phyloP scores from a whole-genome alignment of 176 grass and related monocot species.

The Zizania latifolia region DNA sequence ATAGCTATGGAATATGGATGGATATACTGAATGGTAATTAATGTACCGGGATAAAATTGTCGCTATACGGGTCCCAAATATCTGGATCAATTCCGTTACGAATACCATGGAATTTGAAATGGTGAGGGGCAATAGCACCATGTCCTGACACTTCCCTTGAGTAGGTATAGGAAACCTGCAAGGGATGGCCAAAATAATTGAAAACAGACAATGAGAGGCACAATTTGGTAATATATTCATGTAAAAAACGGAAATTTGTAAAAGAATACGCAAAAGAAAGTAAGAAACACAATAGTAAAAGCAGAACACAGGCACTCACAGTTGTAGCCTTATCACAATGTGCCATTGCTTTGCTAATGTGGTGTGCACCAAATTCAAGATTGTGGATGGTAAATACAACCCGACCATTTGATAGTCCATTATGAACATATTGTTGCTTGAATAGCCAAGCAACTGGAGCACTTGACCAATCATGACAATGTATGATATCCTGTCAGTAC shows the following conservation, averaged over 20 bases:
- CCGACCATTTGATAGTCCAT: constrained; percentile 59
- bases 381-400: constrained; percentile 97
- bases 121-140: constrained; percentile 79
- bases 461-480: constrained; percentile 98
- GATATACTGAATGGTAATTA: not conserved
- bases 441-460: constrained; percentile 90
- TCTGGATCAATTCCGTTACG: constrained; percentile 74
- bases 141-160: constrained; percentile 82
- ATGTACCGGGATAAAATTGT: constrained; percentile 54
- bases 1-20: not conserved
- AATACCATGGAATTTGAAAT: constrained; percentile 69
- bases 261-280: not conserved
- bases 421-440: constrained; percentile 72
- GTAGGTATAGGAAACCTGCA: constrained; percentile 83
- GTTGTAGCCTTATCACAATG: constrained; percentile 87
- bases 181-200: constrained; percentile 5
- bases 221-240: not conserved
- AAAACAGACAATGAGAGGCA: constrained; percentile 12
- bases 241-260: not conserved
- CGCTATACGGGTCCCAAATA: constrained; percentile 71
- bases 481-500: constrained; percentile 80
- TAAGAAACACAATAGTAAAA: constrained; percentile 21
- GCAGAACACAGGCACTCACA: constrained; percentile 42
- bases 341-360: constrained; percentile 79
- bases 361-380: constrained; percentile 83